phyloP scores from a whole-genome alignment of 768 basidiomycete species.

The Kwoniella sp. region DNA sequence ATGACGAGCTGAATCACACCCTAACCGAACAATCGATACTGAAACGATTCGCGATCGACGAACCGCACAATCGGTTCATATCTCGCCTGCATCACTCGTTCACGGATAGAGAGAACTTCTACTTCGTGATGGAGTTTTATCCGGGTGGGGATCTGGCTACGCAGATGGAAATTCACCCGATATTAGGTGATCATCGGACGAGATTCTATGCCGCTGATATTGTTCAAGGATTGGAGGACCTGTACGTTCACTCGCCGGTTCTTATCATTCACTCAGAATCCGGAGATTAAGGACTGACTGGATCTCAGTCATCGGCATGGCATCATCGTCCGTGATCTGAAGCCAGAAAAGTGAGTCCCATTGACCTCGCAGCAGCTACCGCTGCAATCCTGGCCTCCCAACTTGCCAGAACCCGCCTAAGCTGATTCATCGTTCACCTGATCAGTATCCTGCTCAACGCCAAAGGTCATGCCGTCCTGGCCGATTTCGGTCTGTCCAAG shows the following conservation, averaged over 20 bases:
- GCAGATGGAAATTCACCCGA: constrained; percentile 93
- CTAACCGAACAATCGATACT: constrained; percentile 94
- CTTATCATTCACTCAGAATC: background rate
- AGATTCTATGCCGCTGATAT: constrained; percentile 98
- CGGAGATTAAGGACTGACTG: too few species aligned
- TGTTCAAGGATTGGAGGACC: constrained; percentile 87
- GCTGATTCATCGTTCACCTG: background rate
- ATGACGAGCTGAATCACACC: constrained; percentile 95
- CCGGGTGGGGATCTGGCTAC: constrained; percentile 80
- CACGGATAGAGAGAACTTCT: constrained; percentile 95
- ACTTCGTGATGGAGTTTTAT: constrained; percentile 79
- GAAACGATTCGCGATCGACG: constrained; percentile 80
- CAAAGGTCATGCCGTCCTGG: constrained; percentile 94
- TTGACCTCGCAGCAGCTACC: background rate
- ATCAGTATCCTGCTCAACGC: constrained; percentile 77
- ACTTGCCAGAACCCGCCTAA: background rate
- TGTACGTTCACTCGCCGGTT: constrained; percentile 54
- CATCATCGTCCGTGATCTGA: constrained; percentile 96
- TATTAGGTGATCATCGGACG: constrained; percentile 87
- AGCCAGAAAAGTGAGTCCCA: constrained; percentile 67
- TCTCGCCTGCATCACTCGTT: constrained; percentile 97
- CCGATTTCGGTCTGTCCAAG: constrained; percentile 75
- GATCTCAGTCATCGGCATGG: constrained; percentile 70
- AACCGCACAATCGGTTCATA: constrained; percentile 81
- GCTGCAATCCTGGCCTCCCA: background rate